Evolutionary conservation across 768 basidiomycete species (phyloP).

Genomic region (Xanthoconium purpureum): DNA sequence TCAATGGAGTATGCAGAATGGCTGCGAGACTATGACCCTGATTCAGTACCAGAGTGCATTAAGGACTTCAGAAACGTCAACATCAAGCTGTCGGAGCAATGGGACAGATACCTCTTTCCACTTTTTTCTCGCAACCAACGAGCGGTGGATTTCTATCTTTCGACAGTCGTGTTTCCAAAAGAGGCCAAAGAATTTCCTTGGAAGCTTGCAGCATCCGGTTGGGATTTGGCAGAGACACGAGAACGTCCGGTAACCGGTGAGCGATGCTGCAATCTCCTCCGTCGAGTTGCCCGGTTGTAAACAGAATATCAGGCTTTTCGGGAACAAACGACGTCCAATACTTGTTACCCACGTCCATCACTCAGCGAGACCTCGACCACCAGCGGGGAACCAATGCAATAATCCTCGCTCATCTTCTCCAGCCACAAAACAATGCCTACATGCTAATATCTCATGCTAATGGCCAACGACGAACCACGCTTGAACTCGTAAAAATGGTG

Average conservation of each 20-base stretch:
- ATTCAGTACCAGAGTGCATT: too few relatives aligned
- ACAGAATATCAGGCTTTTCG: conserved; percentile 35
- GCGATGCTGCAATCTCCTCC: too few relatives aligned
- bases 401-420: conserved; percentile 23
- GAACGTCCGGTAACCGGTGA: not conserved
- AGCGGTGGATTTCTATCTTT: not conserved
- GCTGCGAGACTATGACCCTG: not conserved
- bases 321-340: conserved; percentile 44
- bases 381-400: conserved; percentile 40
- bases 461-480: not conserved
- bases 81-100: too few relatives aligned
- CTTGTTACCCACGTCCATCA: not conserved
- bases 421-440: conserved; percentile 38
- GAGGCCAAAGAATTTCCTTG: not conserved
- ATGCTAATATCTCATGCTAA: conserved; percentile 2
- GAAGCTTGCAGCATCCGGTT: not conserved
- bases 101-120: not conserved
- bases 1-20: not conserved
- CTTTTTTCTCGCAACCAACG: not conserved
- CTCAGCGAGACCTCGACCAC: not conserved
- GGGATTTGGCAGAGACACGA: not conserved
- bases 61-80: too few relatives aligned
- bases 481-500: not conserved
- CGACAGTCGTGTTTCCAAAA: not conserved
- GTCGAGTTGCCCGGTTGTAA: not conserved